Evolutionary conservation across 2,329 filamentous ascomycete species (phyloP).

Genomic region (Xylaria sp.): DNA sequence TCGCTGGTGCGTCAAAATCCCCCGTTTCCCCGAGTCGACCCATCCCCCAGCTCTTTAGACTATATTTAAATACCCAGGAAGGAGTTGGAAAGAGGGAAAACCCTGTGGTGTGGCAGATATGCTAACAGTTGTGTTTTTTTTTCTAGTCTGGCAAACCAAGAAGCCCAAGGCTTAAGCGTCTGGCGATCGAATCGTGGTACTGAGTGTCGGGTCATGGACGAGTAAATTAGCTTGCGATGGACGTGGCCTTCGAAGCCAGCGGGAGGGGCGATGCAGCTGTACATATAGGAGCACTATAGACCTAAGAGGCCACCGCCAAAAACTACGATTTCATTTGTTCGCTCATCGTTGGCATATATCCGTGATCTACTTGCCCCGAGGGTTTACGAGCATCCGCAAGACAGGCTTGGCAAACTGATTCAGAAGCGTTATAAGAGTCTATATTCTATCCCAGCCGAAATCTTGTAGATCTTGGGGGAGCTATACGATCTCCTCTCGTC

Average conservation of each 20-base stretch:
- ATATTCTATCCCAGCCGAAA: background rate
- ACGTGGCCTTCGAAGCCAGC: background rate
- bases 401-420: background rate
- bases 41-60: background rate
- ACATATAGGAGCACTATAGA: constrained; percentile 46
- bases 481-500: no score
- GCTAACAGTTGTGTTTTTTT: constrained; percentile 20
- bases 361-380: constrained; percentile 2
- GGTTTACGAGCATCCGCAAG: background rate
- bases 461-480: no score
- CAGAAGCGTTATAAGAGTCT: no score
- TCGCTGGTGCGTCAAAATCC: constrained; percentile 64
- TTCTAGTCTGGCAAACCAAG: constrained; percentile 62
- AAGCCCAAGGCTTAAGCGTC: constrained; percentile 56
- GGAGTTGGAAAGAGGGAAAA: background rate
- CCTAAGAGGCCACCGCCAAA: constrained; percentile 35
- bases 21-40: background rate
- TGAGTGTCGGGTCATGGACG: constrained; percentile 8
- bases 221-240: background rate
- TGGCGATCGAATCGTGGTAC: constrained; percentile 18
- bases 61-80: background rate
- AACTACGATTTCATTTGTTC: constrained; percentile 38
- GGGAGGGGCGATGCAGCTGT: constrained; percentile 35
- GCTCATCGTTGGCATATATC: background rate
- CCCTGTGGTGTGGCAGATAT: background rate